These are phyloP conservation scores for Irpex sp. DNA, from an alignment of 1,284 basidiomycete species.

Conservation along the genomic window DNA sequence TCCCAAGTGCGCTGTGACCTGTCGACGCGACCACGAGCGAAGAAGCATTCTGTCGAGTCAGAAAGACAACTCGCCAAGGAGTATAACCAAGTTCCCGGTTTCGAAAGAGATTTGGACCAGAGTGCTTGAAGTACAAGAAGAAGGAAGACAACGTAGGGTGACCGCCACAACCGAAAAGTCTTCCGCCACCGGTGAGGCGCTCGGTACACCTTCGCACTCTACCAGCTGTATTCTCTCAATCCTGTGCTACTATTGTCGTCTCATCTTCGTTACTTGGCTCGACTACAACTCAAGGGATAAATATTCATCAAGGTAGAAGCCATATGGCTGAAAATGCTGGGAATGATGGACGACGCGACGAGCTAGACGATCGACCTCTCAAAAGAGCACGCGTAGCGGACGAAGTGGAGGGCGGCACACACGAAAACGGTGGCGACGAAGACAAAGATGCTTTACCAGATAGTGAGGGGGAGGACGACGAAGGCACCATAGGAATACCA, in stretches of 20 bases:
- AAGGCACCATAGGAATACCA: constrained; percentile 31
- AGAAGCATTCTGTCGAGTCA: no score
- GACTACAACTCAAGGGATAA: no score
- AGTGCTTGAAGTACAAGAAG: no score
- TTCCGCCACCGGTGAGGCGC: no score
- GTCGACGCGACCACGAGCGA: constrained; percentile 5
- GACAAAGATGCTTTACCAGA: constrained; percentile 34
- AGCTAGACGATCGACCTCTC: constrained; percentile 18
- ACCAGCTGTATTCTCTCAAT: no score
- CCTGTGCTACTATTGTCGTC: no score
- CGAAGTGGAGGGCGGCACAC: neutral
- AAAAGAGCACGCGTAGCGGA: constrained; percentile 23
- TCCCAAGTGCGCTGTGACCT: constrained; percentile 15
- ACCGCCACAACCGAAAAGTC: no score
- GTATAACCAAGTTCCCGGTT: no score
- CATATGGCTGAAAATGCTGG: constrained; percentile 1
- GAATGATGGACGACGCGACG: constrained; percentile 8
- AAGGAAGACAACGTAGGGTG: constrained; percentile 7
- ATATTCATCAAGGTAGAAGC: neutral
- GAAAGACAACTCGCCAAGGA: no score
- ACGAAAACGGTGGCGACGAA: neutral
- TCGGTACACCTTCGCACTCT: no score
- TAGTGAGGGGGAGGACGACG: constrained; percentile 45
- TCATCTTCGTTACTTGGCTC: no score
- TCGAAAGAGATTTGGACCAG: no score